Conservation (phyloP, 225 moss, liverwort and hornwort genomes). For the Sphagnum contortum region DNA sequence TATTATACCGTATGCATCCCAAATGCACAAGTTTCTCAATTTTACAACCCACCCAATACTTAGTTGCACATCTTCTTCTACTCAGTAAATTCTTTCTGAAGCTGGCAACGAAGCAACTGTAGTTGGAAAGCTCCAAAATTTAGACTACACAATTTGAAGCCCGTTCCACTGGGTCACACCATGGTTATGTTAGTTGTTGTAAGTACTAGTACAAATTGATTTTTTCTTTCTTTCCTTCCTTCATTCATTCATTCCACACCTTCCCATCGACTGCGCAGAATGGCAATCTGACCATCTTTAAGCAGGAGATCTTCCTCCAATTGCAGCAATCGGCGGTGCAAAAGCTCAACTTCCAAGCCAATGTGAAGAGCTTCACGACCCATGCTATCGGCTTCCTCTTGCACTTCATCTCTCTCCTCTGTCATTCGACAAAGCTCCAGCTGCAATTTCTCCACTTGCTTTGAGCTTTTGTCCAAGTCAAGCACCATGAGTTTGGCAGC, state of each 20-base stretch:
- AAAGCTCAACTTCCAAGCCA: constrained; percentile 48
- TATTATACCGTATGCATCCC: too few relatives aligned
- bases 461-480: constrained; percentile 18
- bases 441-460: constrained; percentile 20
- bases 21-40: too few relatives aligned
- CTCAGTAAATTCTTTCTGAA: too few relatives aligned
- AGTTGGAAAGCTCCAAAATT: too few relatives aligned
- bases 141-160: too few relatives aligned
- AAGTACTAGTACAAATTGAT: too few relatives aligned
- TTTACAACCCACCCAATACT: too few relatives aligned
- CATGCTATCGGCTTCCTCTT: constrained; percentile 44
- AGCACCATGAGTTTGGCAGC: constrained; percentile 13
- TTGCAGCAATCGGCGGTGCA: constrained; percentile 39
- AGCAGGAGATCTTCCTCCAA: constrained; percentile 56
- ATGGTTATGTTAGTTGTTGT: too few relatives aligned
- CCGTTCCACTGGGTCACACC: too few relatives aligned
- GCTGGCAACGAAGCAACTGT: too few relatives aligned
- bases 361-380: constrained; percentile 37
- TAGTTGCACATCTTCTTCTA: too few relatives aligned
- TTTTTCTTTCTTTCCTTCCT: too few relatives aligned
- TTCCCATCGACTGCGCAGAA: constrained; percentile 39
- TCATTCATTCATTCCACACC: constrained; percentile 5
- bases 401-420: constrained; percentile 30
- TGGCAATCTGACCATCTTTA: constrained; percentile 60
- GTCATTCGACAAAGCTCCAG: constrained; percentile 17